Base-by-base conservation (phyloP, 208 protist genomes). In the Crithidia acanthocephali region DNA sequence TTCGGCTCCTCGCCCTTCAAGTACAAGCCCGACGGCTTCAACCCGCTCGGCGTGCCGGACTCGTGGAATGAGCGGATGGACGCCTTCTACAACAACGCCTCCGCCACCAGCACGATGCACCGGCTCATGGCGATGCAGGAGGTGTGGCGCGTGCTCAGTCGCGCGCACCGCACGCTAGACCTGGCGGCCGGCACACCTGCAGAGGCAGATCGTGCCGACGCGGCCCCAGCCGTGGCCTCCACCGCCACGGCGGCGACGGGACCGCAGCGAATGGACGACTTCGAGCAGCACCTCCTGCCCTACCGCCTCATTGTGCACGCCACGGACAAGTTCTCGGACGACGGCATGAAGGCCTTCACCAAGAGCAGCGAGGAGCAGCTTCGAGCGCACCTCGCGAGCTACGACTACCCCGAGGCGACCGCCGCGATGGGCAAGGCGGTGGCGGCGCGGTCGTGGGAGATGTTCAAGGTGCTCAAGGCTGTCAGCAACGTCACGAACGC, bases 11-110 rank as follows among this genome's bases (percentile, higher is more conserved):
- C 84, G 16, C 78, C 83, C 27, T 91, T 98, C 58, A 87, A 88
- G 64, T 86, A 84, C 81, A 95, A 96, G 75, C 94, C 94, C 10
- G 91, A 95, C 33, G 90, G 89, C 40, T 98, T 95, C 74, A 83
- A 71, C 62, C 85, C 94, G 10, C 84, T 98, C 13, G 91, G 94
- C 23, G 90, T 96, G 61, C 80, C 88, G 30, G 94, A 98, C 77
- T 95, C 94, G 48, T 98, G 94, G 92, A 86, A 83, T 72, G 91
- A 96, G 76, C 86, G 94, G 15, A 95, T 98, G 56, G 91, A 97
- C 71, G 84, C 86, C 28, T 96, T 91, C 75, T 98, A 97, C 81
- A 78, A 81, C 57, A 93, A 87, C 55, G 79, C 89, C 40, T 52
- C 72, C 28, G 65, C 80, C 25, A 57, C 75, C 35, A 80, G 79